Conservation (phyloP, 1,284 basidiomycete genomes). For the Abortiporus biennis region DNA sequence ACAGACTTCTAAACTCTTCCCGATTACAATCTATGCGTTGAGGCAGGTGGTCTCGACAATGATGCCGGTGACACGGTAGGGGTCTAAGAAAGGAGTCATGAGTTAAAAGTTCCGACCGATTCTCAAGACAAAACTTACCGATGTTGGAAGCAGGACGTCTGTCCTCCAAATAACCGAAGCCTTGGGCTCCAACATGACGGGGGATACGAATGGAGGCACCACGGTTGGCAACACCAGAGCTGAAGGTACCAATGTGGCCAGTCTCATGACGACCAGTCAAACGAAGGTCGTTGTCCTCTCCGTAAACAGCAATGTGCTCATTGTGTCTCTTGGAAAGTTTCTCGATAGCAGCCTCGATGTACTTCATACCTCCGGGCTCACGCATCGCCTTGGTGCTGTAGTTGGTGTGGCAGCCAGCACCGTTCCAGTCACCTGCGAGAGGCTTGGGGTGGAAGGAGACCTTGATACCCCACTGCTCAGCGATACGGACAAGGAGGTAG, state of each 20-base stretch:
- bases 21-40: no score
- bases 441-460: slow-evolving; percentile 99
- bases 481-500: slow-evolving; percentile 88
- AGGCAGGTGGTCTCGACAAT: slow-evolving; percentile 89
- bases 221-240: slow-evolving; percentile 95
- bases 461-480: slow-evolving; percentile 98
- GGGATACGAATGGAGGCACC: slow-evolving; percentile 96
- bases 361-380: slow-evolving; percentile 89
- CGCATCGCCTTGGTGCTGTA: slow-evolving; percentile 92
- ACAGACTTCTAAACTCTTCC: no score
- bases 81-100: slow-evolving; percentile 44
- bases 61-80: slow-evolving; percentile 85
- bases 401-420: slow-evolving; percentile 96
- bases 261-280: slow-evolving; percentile 96
- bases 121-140: slow-evolving; percentile 57
- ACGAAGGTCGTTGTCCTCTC: slow-evolving; percentile 93
- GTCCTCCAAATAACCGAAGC: slow-evolving; percentile 96
- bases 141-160: slow-evolving; percentile 97
- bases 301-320: slow-evolving; percentile 95
- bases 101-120: slow-evolving; percentile 11
- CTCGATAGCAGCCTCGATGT: slow-evolving; percentile 91
- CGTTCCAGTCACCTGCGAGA: slow-evolving; percentile 98
- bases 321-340: slow-evolving; percentile 81
- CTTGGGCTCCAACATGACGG: slow-evolving; percentile 86
- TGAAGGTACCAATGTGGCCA: slow-evolving; percentile 90